Evolutionary conservation across 352 stramenopile species (phyloP), one percentile per base, ranked within the genome.

Genomic region (Phytophthora cactorum): DNA sequence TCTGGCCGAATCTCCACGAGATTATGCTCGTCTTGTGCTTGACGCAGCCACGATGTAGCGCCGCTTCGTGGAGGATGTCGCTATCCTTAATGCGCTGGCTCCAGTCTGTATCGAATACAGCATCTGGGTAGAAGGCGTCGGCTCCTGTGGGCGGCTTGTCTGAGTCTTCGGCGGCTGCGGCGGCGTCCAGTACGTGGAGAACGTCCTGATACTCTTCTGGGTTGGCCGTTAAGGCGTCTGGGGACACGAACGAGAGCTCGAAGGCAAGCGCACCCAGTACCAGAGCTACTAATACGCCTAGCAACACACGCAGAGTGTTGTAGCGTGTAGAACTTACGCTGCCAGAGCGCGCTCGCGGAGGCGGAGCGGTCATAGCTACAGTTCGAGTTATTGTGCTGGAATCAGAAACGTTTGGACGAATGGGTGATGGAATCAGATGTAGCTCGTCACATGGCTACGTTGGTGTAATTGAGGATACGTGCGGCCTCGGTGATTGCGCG

Each of bases 11-110:
- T 41, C 55, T 22, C 59, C 60, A 82, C 44, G 73, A 64, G 22
- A 87, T 70, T 49, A 87, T 56, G 34, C 60, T 71, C 15, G 68
- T 50, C 44, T 81, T 76, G 69, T 84, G 54, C 39, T 50, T 57
- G 17, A 82, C 56, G 45, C 78, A 87, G 41, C 68, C 72, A 32
- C 50, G 59, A 51, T 87, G 74, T 52, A 87, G 53, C 38, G 62
- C 56, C 17, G 59, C 73, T 51, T 84, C 59, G 51, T 88, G 77
- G 55, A 88, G 62, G 14, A 82, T 76, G 46, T 88, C 79, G 5
- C 32, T 38, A 22, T 75, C 59, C 8, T 55, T 44, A 32, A 82
- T 75, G 4, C 57, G 31, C 32, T 50, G 41, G 12, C 62, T 69
- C 74, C 74, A 82, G 52, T 82, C 72, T 1, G 59, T 82, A 7